Conservation (phyloP, 2,329 filamentous ascomycete genomes). For the Remersonia thermophila region DNA sequence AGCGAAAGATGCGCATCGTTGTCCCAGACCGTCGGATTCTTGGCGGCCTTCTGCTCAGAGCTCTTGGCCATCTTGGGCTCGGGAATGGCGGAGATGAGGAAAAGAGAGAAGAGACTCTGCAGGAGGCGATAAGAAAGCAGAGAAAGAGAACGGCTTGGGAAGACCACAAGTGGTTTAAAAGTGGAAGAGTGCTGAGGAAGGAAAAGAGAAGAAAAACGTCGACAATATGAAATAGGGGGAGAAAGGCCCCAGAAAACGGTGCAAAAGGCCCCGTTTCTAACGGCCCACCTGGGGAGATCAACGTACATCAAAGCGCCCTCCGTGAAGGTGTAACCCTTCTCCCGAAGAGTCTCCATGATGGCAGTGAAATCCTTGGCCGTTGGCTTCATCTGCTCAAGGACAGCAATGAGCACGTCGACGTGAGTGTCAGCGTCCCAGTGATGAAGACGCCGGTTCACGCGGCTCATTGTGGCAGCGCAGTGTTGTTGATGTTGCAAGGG, state of each 20-base stretch:
- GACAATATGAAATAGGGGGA: not conserved
- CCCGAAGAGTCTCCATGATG: slow-evolving; percentile 16
- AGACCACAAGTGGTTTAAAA: no score
- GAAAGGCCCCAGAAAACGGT: not conserved
- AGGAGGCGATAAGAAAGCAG: not conserved
- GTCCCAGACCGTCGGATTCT: slow-evolving; percentile 18
- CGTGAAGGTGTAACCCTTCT: slow-evolving; percentile 19
- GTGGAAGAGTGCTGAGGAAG: no score
- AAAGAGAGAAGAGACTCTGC: not conserved
- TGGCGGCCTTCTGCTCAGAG: no score
- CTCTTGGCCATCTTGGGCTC: slow-evolving; percentile 3
- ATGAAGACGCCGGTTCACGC: slow-evolving; percentile 11
- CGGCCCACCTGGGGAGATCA: no score
- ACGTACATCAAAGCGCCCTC: slow-evolving; percentile 18
- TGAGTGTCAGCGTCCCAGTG: slow-evolving; percentile 32
- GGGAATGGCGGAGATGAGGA: not conserved
- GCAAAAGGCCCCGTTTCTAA: not conserved
- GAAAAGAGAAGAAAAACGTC: not conserved
- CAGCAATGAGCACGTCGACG: slow-evolving; percentile 30
- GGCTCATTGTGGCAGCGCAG: no score
- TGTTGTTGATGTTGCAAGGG: no score
- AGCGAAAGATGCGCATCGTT: slow-evolving; percentile 19
- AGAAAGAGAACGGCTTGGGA: no score
- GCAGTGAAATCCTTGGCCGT: slow-evolving; percentile 19
- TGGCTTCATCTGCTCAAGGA: slow-evolving; percentile 28